Conservation (phyloP, 2,329 filamentous ascomycete species). For the Diaporthe amygdali region DNA sequence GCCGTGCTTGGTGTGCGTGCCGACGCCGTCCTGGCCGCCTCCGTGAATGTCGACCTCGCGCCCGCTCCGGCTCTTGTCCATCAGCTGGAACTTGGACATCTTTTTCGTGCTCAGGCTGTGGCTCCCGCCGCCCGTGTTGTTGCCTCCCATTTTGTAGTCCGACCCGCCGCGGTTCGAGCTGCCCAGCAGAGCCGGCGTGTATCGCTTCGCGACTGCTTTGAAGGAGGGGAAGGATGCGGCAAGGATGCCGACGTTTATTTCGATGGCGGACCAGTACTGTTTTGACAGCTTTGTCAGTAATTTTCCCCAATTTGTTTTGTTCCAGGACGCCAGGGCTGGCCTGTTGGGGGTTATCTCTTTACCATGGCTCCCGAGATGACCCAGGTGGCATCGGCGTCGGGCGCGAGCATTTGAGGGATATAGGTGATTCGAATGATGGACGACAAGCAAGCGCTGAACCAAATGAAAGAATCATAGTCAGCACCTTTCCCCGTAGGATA, state of each 20-base stretch:
- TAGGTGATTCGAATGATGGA: constrained; percentile 52
- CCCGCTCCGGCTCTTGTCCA: constrained; percentile 21
- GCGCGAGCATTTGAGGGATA: constrained; percentile 46
- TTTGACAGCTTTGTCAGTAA: not conserved
- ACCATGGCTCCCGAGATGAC: constrained; percentile 44
- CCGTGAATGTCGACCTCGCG: constrained; percentile 10
- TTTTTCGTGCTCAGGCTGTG: not conserved
- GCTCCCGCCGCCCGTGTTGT: not conserved
- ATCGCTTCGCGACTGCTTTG: constrained; percentile 39
- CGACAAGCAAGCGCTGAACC: constrained; percentile 46
- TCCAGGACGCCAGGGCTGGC: no score
- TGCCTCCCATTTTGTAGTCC: constrained; percentile 3
- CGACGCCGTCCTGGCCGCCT: not conserved
- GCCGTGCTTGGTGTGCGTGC: not conserved
- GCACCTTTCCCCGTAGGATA: not conserved
- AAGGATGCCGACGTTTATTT: constrained; percentile 42
- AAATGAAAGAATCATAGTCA: not conserved
- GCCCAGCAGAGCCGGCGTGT: constrained; percentile 43
- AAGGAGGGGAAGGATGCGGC: constrained; percentile 42
- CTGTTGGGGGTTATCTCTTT: not conserved
- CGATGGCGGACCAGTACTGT: constrained; percentile 41
- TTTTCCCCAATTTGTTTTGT: no score
- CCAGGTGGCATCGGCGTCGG: constrained; percentile 37
- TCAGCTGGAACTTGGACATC: constrained; percentile 21
- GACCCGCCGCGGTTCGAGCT: constrained; percentile 29